These are phyloP conservation scores for Oryza punctata DNA, from an alignment of 176 grass and related monocot genomes.

Conservation along the genomic window DNA sequence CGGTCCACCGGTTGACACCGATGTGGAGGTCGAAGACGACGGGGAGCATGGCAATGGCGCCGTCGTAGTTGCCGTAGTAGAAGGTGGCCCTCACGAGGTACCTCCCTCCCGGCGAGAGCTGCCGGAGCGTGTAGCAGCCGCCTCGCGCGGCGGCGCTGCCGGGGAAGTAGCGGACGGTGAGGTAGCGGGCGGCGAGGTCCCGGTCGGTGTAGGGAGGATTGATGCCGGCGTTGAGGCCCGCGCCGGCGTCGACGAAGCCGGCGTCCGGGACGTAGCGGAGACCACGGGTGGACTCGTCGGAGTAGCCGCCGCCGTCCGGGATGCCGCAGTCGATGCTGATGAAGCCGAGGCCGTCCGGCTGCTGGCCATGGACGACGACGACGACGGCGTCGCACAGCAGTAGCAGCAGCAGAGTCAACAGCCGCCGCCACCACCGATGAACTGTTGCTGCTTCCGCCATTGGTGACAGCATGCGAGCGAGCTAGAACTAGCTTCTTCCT, in stretches of 20 bases:
- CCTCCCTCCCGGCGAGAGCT: conserved; percentile 16
- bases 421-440: too few relatives aligned
- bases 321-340: conserved; percentile 58
- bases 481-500: too few relatives aligned
- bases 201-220: not conserved
- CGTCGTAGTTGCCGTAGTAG: conserved; percentile 65
- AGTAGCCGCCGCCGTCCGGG: not conserved
- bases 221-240: conserved; percentile 29
- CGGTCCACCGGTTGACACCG: conserved; percentile 46
- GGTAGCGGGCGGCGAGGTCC: not conserved
- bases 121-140: conserved; percentile 54
- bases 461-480: not conserved
- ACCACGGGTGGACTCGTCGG: not conserved
- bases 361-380: not conserved
- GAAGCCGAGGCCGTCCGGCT: conserved; percentile 18
- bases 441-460: not conserved
- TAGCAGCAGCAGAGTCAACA: not conserved
- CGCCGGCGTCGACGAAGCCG: conserved; percentile 20
- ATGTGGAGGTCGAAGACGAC: conserved; percentile 50
- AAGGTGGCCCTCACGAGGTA: conserved; percentile 42
- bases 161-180: conserved; percentile 48
- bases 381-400: not conserved
- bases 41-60: not conserved
- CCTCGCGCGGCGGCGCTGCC: conserved; percentile 12
- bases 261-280: conserved; percentile 42